Evolutionary conservation across 352 stramenopile species (phyloP), one percentile per base, ranked within the genome.

Genomic region (Phytophthora litchii): DNA sequence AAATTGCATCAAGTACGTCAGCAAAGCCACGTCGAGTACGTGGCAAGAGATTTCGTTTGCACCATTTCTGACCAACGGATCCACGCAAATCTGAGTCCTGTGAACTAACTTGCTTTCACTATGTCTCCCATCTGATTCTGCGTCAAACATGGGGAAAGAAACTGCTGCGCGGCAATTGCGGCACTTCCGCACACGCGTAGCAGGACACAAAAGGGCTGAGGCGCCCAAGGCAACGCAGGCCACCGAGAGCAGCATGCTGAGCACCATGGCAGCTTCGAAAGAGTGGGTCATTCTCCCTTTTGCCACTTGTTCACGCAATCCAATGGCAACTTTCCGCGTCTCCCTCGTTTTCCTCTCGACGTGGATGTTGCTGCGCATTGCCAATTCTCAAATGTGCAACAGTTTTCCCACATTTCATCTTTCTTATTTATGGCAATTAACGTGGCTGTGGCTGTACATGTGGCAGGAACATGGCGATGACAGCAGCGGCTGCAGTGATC

Each of bases 401-500:
- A 20, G 16, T 19, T 35, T 35, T n/a, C 13, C 23, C 23, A 27
- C 5, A 1, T 20, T 44, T 16, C 7, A 21, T 3, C 9, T 6
- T 25, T 49, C 37, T 25, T 14, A 11, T 29, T 34, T 9, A 13
- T 42, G 48, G 21, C 17, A 44, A 34, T 11, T 34, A 34, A 34
- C 10, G 23, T 1, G 29, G 29, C 3, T 34, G 29, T 34, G 29
- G 29, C 10, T 34, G 29, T 34, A 13, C 4, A 50, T 48, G 16
- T 48, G 37, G 20, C 49, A 76, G 58, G 32, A 67, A 16, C 27
- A 54, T 68, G 31, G 16, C 70, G n/a, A n/a, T 70, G 54, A 60
- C 58, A 40, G 57, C 43, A 20, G 72, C 64, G 0, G 67, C 69
- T 0, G 35, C 69, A 0, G 23, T 79, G 35, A 32, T 81, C 54